Evolutionary conservation across 129 eudicot genomes (phyloP).

Genomic region (Gnaphalium uliginosum): DNA sequence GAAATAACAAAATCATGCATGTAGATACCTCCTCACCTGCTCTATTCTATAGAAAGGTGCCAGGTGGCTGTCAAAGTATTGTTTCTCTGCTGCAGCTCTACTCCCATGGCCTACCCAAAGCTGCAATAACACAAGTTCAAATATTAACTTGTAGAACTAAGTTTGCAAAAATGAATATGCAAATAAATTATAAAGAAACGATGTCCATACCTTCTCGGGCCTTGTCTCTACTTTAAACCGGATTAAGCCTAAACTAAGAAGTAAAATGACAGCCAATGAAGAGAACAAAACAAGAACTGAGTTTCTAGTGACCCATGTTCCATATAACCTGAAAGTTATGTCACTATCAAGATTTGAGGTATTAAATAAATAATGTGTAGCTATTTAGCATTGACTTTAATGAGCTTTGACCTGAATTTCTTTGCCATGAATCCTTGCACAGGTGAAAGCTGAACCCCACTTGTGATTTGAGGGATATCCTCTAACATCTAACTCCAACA

Average conservation of each 20-base stretch:
- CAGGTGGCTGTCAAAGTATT: slow-evolving; percentile 84
- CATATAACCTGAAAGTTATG: slow-evolving; percentile 70
- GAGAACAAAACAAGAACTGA: slow-evolving; percentile 73
- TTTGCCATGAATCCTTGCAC: slow-evolving; percentile 97
- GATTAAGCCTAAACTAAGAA: slow-evolving; percentile 80
- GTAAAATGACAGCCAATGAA: slow-evolving; percentile 68
- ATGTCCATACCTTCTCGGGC: slow-evolving; percentile 77
- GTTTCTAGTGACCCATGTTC: slow-evolving; percentile 92
- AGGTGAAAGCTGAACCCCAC: slow-evolving; percentile 77
- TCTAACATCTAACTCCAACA: slow-evolving; percentile 60
- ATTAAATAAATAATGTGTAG: background rate
- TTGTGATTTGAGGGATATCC: slow-evolving; percentile 56
- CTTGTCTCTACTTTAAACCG: slow-evolving; percentile 92
- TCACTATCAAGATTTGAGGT: slow-evolving; percentile 22
- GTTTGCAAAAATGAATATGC: slow-evolving; percentile 1
- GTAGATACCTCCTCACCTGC: slow-evolving; percentile 56
- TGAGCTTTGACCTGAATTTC: slow-evolving; percentile 60
- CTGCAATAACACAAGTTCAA: slow-evolving; percentile 47
- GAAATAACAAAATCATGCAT: background rate
- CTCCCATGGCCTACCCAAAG: slow-evolving; percentile 99
- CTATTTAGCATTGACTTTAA: slow-evolving; percentile 24
- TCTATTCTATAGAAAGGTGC: slow-evolving; percentile 97
- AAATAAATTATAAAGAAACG: too few species aligned
- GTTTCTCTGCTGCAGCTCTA: slow-evolving; percentile 94
- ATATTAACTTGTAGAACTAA: background rate